Evolutionary conservation across 2,329 filamentous ascomycete species (phyloP).

Genomic region (Fusarium sp.): DNA sequence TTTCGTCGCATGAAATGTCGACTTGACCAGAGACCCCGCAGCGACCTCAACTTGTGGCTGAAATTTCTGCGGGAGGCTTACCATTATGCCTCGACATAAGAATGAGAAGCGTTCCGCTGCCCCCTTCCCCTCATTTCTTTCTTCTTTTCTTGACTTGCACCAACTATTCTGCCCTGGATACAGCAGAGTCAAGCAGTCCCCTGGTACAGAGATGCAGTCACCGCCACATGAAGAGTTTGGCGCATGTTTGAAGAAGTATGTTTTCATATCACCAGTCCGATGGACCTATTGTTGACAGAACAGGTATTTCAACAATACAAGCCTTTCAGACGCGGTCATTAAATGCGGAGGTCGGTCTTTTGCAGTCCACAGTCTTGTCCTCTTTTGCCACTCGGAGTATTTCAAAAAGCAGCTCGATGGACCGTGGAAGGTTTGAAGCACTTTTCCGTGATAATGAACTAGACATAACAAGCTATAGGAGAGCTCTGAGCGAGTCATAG

Average conservation of each 20-base stretch:
- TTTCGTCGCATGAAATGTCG: neutral
- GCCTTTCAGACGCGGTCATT: neutral
- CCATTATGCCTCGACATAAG: neutral
- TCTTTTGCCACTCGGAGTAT: neutral
- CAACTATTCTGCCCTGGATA: neutral
- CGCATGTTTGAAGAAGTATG: neutral
- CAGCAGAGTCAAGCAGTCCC: rapidly evolving
- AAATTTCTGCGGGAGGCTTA: neutral
- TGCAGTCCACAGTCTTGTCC: neutral
- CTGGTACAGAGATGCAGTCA: neutral
- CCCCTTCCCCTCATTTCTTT: neutral
- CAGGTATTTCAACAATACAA: neutral
- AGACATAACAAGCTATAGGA: rapidly evolving
- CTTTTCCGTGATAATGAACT: too few relatives aligned
- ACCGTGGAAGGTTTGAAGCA: constrained; percentile 3
- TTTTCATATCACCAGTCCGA: neutral
- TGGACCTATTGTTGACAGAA: rapidly evolving
- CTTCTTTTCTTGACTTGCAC: neutral
- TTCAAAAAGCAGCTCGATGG: neutral
- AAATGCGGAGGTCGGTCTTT: neutral
- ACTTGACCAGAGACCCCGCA: neutral
- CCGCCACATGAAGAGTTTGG: neutral
- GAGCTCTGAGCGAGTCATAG: rapidly evolving
- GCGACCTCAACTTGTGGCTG: neutral
- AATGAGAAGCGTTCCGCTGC: rapidly evolving